These are phyloP conservation scores for Coemansia sp. DNA, from an alignment of 192 early-diverging fungal genomes.

Conservation along the genomic window DNA sequence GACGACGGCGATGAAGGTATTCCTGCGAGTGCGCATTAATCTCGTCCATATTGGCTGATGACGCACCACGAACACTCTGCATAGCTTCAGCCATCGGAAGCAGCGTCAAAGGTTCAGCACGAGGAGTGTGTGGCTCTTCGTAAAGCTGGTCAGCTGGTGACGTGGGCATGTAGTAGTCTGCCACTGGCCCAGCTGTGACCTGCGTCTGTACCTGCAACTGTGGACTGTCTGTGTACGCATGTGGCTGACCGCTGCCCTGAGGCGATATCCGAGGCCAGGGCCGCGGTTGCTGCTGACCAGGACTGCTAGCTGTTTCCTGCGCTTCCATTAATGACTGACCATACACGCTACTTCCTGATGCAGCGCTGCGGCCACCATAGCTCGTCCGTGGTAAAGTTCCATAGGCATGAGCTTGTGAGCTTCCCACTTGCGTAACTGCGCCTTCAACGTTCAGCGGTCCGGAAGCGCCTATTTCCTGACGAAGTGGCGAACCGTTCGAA, in stretches of 20 bases:
- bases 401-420: conserved; percentile 11
- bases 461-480: conserved; percentile 23
- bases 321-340: conserved; percentile 10
- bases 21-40: conserved; percentile 51
- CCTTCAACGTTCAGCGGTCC: neutral
- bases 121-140: conserved; percentile 17
- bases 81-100: conserved; percentile 46
- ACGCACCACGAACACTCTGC: conserved; percentile 17
- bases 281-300: conserved; percentile 9
- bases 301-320: conserved; percentile 4
- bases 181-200: conserved; percentile 14
- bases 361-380: conserved; percentile 8
- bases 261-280: conserved; percentile 22
- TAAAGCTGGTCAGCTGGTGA: conserved; percentile 27
- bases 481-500: conserved; percentile 34
- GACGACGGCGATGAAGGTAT: conserved; percentile 46
- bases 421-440: neutral
- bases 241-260: conserved; percentile 3
- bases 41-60: conserved; percentile 42
- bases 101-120: conserved; percentile 27
- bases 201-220: neutral
- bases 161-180: conserved; percentile 33
- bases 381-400: conserved; percentile 37
- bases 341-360: conserved; percentile 5
- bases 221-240: neutral